phyloP scores from a whole-genome alignment of 1,284 basidiomycete genomes.

The Apiotrichum sp. region DNA sequence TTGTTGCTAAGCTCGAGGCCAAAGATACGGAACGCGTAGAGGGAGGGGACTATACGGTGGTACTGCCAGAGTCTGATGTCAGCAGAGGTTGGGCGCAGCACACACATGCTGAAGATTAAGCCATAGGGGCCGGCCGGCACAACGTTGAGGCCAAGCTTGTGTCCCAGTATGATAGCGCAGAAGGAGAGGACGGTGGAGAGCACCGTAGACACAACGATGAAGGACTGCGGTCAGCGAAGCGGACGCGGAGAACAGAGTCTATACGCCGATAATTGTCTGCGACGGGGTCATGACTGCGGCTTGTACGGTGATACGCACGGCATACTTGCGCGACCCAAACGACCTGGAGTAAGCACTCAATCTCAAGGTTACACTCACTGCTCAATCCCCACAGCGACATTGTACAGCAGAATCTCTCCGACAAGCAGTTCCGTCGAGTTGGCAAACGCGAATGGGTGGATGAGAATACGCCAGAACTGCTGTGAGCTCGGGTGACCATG shows the following conservation, averaged over 20 bases:
- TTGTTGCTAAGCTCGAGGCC: conserved; percentile 71
- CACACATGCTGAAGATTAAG: conserved; percentile 50
- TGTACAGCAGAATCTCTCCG: conserved; percentile 67
- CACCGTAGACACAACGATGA: conserved; percentile 59
- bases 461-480: conserved; percentile 77
- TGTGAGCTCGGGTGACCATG: background rate
- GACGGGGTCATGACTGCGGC: too few species aligned
- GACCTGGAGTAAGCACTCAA: conserved; percentile 41
- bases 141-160: conserved; percentile 60
- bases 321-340: conserved; percentile 81
- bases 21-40: conserved; percentile 69
- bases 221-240: conserved; percentile 56
- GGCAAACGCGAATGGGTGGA: conserved; percentile 70
- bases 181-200: conserved; percentile 65
- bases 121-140: conserved; percentile 70
- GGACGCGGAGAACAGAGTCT: too few species aligned
- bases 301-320: conserved; percentile 54
- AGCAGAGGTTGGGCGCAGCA: background rate
- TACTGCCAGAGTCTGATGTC: conserved; percentile 65
- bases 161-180: conserved; percentile 57
- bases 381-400: conserved; percentile 67
- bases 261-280: too few species aligned
- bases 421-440: conserved; percentile 81
- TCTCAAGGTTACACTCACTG: conserved; percentile 42
- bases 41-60: conserved; percentile 64